phyloP scores from a whole-genome alignment of 108 stramenopile species.

The Cyclostephanos tholiformis region DNA sequence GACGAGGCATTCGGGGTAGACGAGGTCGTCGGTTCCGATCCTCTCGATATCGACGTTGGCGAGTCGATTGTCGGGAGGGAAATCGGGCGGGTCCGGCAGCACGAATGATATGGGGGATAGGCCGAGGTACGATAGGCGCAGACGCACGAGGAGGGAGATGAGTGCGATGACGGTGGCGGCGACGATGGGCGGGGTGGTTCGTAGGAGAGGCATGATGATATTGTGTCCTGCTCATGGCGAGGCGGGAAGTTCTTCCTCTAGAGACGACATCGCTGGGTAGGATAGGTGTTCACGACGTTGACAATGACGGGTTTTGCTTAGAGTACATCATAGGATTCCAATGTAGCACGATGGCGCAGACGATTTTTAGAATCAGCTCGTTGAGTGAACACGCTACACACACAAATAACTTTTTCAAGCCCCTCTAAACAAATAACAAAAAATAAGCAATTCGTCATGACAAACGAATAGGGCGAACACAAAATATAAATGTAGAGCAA shows the following conservation, averaged over 20 bases:
- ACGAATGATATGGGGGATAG: conserved; percentile 12
- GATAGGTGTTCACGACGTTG: too few relatives aligned
- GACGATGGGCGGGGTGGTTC: not conserved
- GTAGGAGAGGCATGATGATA: not conserved
- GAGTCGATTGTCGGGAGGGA: conserved; percentile 6
- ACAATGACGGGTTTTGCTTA: too few relatives aligned
- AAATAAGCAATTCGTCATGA: too few relatives aligned
- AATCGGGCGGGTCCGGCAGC: not conserved
- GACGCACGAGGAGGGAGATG: not conserved
- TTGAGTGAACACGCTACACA: too few relatives aligned
- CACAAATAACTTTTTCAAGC: too few relatives aligned
- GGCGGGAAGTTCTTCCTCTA: too few relatives aligned
- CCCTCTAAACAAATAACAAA: not conserved
- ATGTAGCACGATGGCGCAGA: too few relatives aligned
- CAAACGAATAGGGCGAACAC: not conserved
- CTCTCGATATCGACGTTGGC: conserved; percentile 4
- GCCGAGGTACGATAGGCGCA: not conserved
- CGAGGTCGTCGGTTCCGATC: conserved; percentile 18
- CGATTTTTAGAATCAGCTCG: too few relatives aligned
- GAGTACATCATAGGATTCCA: too few relatives aligned
- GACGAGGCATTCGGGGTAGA: conserved; percentile 23
- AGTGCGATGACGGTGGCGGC: not conserved
- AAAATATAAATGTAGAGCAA: too few relatives aligned
- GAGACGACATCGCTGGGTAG: too few relatives aligned
- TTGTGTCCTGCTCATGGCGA: too few relatives aligned